Base-by-base conservation (phyloP, 2,329 filamentous ascomycete species). In the Penicillium polonicum region DNA sequence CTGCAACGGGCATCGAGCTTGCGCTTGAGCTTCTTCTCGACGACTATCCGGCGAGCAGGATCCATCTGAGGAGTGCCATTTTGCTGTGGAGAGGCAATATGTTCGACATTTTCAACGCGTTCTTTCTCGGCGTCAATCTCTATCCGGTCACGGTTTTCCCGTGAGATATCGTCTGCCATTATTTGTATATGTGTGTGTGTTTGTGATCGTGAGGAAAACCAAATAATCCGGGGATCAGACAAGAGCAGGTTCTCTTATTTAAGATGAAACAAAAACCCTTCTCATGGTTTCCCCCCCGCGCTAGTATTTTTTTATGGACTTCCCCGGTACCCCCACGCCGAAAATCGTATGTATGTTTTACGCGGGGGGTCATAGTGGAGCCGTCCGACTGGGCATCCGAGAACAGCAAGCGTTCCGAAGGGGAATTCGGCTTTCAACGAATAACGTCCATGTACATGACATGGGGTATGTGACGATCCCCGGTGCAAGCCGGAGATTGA, bases 1-100 rank as follows among this genome's bases (percentile, higher is more conserved):
- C 65, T 64, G 61, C 67, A 69, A 10, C 67, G 64, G 35, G 62
- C 60, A 60, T 69, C 67, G 3, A 69, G 66, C 57, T 69, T 69
- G 19, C 65, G 60, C 60, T 66, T 69, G 45, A 69, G 58, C 19
- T 48, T 58, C 61, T 69, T 69, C 60, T 69, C 67, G 5, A 68
- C 65, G 29, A 56, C 58, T 10, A 49, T 45, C 31, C 66, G 63
- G 12, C 61, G 63, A 46, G 61, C 64, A 29, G 66, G 66, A 43
- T 68, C 65, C 38, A 66, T 66, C 38, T 59, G 62, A 36, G 55
- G 45, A 3, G 58, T 12, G 8, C 42, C 50, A 52, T 56, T 55
- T 23, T 50, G 35, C 33, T 45, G 27, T 19, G 55, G 57, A 8
- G 52, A 42, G 39, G 60, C 49, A 21, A 65, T 60, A 60, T 65